Evolutionary conservation across 139 green algal genomes (phyloP), one percentile per base, ranked within the genome.

Genomic region (Pseudopediastrum boryanum): DNA sequence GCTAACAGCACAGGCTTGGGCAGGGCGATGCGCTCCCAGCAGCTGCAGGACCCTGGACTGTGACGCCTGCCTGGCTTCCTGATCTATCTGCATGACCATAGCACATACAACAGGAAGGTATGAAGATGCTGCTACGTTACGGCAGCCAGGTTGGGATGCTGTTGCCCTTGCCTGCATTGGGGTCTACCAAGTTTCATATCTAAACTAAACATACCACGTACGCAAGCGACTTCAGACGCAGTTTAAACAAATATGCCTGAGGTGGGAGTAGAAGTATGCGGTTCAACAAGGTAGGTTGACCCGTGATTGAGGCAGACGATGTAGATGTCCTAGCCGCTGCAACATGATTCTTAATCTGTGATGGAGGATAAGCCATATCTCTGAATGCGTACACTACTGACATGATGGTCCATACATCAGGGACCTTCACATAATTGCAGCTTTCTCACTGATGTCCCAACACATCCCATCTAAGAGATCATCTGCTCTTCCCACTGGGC

Each of bases 1-100:
- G 21, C 50, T 27, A 59, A 21, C 50, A n/a, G 39, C 38, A 5
- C 39, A 42, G 6, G 9, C n/a, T 21, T 10, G 8, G 12, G 27
- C 35, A 9, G 42, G 38, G 39, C 33, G n/a, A 8, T 29, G 66
- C 9, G 6, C 50, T 46, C 50, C 43, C 29, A 78, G 71, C 52
- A 78, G 33, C 50, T 66, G 36, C 52, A 78, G 36, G 8, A 78
- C 51, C 27, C 36, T 9, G 5, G 36, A 25, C 46, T 78, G 71
- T 36, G 71, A 78, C 12, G 69, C 69, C 27, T 25, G 13, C 9
- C 69, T 38, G 4, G 25, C 13, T 3, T 13, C 69, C n/a, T 25
- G n/a, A 23, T 65, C 48, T 1, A 66, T 35, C 46, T 64, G 69
- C 48, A 62, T 16, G 31, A 23, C 46, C 38, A 9, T 21, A 52